These are phyloP conservation scores for Trichoderma pleuroti DNA, from an alignment of 2,329 filamentous ascomycete species.

Conservation along the genomic window DNA sequence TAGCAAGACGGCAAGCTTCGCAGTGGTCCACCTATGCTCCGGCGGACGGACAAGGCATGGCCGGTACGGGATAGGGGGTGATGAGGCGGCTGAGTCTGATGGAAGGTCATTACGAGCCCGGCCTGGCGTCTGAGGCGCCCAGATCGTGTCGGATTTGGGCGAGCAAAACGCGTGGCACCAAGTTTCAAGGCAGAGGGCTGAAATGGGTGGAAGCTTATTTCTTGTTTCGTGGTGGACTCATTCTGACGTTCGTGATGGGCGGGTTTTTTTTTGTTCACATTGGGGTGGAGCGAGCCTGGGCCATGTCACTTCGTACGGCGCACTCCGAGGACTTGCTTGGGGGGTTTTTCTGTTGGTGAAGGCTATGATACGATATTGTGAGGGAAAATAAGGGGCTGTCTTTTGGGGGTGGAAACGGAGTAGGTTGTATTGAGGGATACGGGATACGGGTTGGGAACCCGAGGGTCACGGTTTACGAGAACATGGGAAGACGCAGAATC, in stretches of 20 bases:
- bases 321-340: background rate
- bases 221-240: background rate
- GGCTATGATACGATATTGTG: background rate
- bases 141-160: background rate
- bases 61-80: background rate
- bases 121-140: background rate
- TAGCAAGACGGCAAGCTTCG: background rate
- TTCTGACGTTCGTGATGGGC: slow-evolving; percentile 13
- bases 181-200: background rate
- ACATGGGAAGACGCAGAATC: background rate
- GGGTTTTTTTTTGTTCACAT: background rate
- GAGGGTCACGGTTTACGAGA: background rate
- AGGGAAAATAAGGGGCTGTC: background rate
- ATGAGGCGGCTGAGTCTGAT: background rate
- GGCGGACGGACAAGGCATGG: background rate
- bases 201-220: background rate
- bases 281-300: background rate
- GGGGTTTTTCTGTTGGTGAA: background rate
- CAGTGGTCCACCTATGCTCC: background rate
- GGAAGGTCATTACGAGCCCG: background rate
- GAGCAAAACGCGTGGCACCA: background rate
- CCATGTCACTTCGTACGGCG: background rate
- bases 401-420: background rate
- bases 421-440: too few species aligned
- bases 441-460: background rate